Percentiles rank a stretch among this genome's conserved stretches.
Evolutionary conservation across 2,329 filamentous ascomycete species (phyloP).

Genomic region (Aspergillus ochraceus): DNA sequence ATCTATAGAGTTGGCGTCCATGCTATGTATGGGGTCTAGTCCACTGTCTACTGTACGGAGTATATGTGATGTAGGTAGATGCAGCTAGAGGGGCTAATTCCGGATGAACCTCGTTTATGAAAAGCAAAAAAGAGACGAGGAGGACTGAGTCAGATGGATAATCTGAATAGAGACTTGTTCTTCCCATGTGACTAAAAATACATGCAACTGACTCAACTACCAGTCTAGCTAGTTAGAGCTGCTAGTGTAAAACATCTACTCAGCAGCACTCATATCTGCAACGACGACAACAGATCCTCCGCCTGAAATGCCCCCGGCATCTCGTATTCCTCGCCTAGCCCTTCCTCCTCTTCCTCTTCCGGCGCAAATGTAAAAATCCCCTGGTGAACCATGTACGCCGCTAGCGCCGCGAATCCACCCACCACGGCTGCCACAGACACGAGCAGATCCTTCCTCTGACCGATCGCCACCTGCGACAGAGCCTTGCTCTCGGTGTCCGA

Average conservation of each 20-base stretch:
- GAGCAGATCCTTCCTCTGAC: conserved; percentile 34
- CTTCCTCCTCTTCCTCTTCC: conserved; percentile 16
- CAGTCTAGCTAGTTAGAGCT: neutral
- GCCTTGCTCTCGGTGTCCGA: conserved; percentile 25
- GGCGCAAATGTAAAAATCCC: conserved; percentile 24
- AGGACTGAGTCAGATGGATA: neutral
- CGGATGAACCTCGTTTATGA: too few relatives aligned
- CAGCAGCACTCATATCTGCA: neutral
- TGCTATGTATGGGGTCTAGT: too few relatives aligned
- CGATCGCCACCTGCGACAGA: conserved; percentile 24
- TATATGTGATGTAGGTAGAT: too few relatives aligned
- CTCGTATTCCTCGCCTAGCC: conserved; percentile 9
- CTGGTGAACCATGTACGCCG: conserved; percentile 38
- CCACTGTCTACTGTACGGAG: too few relatives aligned
- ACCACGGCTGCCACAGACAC: conserved; percentile 37
- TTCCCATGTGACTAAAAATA: neutral
- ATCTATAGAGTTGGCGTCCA: too few relatives aligned
- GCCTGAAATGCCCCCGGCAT: conserved; percentile 2
- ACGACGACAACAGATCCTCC: conserved; percentile 17
- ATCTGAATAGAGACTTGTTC: too few relatives aligned
- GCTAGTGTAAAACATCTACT: neutral
- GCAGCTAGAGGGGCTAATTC: too few relatives aligned
- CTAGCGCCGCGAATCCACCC: conserved; percentile 34
- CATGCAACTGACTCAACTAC: neutral
- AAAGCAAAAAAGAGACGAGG: too few relatives aligned